Base-by-base conservation (phyloP, 2,329 filamentous ascomycete genomes). In the Mollisia scopiformis region DNA sequence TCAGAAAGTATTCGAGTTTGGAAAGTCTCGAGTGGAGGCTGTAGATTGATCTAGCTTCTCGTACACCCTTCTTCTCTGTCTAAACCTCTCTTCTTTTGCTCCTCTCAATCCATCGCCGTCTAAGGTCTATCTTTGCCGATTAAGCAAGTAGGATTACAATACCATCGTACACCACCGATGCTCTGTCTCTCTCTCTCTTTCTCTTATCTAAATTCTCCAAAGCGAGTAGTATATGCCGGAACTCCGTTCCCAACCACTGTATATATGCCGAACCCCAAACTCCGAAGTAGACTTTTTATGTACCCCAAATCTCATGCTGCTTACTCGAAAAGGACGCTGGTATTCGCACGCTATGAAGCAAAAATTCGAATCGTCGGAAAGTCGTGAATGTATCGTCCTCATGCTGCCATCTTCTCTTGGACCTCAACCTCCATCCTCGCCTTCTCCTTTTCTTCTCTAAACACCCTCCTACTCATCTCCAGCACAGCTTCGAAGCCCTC, bases 401-500 rank as follows among this genome's bases (percentile, higher is more conserved):
- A 62, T 31, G 59, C 55, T 35, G 62, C 46, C 53, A 65, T 66
- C 43, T 65, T 55, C 49, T 61, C 43, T 46, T 61, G 55, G 1
- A 31, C 52, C 43, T 16, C 3, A 28, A 33, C 60, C 64, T 23
- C 52, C 50, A 33, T 62, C 64, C 73, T 73, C 70, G 84, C 82
- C 63, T 76, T 68, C 74, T 91, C 89, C 75, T 88, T 86, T 79
- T 98, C 92, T 82, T 97, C 92, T 59, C 91, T 89, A 73, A 97
- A 98, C 0, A 93, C 93, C 73, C 91, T 86, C 68, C 94, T 82
- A 76, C 92, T 96, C 88, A 97, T 97, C 74, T 92, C 91, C 31
- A 99, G 83, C 8, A 99, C 95, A 64, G 89, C 87, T 80, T 99
- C 95, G 74, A 99, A 99, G 1, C 95, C 95, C 77, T 98, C 93